A percentile compares a stretch with the other conserved stretches of the same genome.
These are phyloP conservation scores for Chenopodium suecicum DNA, from an alignment of 148 eudicot genomes.

Conservation along the genomic window DNA sequence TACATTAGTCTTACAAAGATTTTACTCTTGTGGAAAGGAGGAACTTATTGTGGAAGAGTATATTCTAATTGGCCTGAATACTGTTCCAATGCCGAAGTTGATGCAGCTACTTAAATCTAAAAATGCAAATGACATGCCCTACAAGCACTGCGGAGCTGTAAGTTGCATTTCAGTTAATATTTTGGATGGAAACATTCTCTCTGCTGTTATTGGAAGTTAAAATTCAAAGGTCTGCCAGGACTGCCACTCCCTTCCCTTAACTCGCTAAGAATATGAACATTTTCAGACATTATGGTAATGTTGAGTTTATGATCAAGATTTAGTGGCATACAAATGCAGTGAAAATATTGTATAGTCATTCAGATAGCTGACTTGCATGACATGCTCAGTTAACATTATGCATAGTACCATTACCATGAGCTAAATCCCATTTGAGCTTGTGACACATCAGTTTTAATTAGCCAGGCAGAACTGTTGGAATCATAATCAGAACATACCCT, in stretches of 20 bases:
- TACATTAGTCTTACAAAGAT: too few species aligned
- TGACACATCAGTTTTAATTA: neutral
- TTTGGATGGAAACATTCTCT: neutral
- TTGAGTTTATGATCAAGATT: neutral
- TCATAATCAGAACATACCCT: constrained; percentile 24
- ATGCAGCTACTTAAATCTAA: neutral
- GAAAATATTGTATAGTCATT: neutral
- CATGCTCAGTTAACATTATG: neutral
- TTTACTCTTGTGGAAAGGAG: too few species aligned
- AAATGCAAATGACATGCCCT: neutral
- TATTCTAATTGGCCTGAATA: neutral
- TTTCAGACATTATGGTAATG: neutral
- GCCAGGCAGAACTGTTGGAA: neutral
- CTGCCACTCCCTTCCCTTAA: neutral
- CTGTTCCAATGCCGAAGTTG: neutral
- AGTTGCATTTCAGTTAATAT: neutral
- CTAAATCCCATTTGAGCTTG: neutral
- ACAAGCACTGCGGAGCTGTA: neutral
- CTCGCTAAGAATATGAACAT: neutral
- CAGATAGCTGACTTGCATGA: neutral
- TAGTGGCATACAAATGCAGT: neutral
- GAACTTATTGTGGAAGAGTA: too few species aligned
- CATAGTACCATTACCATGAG: constrained; percentile 1
- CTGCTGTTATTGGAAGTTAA: neutral
- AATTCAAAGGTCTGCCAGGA: neutral